These are phyloP conservation scores for Rubroshorea leprosula DNA, from an alignment of 345 rosid species.

Conservation along the genomic window DNA sequence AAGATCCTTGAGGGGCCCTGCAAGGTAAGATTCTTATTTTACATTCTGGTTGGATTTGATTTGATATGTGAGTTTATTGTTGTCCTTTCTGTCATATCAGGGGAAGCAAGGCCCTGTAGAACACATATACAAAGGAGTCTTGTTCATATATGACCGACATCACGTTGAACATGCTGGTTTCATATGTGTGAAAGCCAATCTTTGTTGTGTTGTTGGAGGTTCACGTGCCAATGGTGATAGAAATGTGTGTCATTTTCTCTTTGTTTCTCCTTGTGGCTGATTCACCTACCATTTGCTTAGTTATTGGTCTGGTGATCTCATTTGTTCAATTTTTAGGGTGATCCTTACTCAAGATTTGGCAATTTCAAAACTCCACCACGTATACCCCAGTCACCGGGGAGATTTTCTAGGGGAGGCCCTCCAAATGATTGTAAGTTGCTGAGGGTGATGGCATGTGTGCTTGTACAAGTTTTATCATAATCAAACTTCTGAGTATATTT, in stretches of 20 bases:
- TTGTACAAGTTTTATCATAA: background rate
- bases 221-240: constrained; percentile 59
- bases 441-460: background rate
- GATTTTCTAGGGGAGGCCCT: constrained; percentile 71
- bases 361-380: constrained; percentile 56
- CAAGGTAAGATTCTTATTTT: constrained; percentile 49
- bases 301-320: background rate
- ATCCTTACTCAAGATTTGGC: constrained; percentile 56
- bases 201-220: constrained; percentile 80
- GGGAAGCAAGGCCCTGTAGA: constrained; percentile 96
- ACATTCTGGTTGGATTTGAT: constrained; percentile 12
- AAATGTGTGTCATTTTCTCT: constrained; percentile 44
- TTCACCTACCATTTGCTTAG: background rate
- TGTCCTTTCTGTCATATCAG: constrained; percentile 28
- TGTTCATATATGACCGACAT: constrained; percentile 82
- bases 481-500: background rate
- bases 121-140: constrained; percentile 71
- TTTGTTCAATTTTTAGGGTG: constrained; percentile 39
- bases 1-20: constrained; percentile 82
- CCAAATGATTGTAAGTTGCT: constrained; percentile 54
- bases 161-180: constrained; percentile 98
- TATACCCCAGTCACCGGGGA: constrained; percentile 70
- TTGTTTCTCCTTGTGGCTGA: constrained; percentile 5
- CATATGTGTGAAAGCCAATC: constrained; percentile 74
- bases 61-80: constrained; percentile 1